Conservation (phyloP, 768 basidiomycete species). For the Suillus cothurnatus region DNA sequence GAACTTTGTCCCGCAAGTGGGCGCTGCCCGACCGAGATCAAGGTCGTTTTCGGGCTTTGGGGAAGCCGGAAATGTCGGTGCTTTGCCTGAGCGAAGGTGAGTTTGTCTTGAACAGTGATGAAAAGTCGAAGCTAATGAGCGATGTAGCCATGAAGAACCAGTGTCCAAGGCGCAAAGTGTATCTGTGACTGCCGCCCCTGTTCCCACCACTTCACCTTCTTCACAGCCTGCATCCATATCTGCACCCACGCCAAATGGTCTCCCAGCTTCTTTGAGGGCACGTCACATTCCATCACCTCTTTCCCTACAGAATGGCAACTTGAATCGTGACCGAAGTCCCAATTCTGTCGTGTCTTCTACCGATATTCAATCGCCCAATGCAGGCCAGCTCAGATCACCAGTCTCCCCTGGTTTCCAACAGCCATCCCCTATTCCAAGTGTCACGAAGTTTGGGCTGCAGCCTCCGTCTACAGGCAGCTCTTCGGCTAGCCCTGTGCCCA, state of each 20-base stretch:
- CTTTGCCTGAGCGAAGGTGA: slow-evolving; percentile 21
- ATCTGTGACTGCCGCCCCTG: background rate
- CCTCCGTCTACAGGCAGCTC: slow-evolving; percentile 4
- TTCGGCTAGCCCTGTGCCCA: slow-evolving; percentile 16
- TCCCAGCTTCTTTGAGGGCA: slow-evolving; percentile 26
- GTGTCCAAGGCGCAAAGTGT: slow-evolving; percentile 8
- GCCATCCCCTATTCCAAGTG: slow-evolving; percentile 4
- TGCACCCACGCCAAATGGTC: slow-evolving; percentile 8
- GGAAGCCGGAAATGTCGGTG: slow-evolving; percentile 22
- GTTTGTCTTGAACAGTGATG: slow-evolving; percentile 1
- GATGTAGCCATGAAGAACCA: slow-evolving; percentile 28
- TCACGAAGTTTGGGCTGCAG: slow-evolving; percentile 10
- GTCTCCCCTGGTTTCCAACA: slow-evolving; percentile 40
- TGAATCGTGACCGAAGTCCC: slow-evolving; percentile 9
- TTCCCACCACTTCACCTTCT: background rate
- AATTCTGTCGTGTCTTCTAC: slow-evolving; percentile 9
- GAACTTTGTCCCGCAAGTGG: slow-evolving; percentile 63
- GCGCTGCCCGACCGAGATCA: slow-evolving; percentile 56
- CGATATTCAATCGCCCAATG: slow-evolving; percentile 41
- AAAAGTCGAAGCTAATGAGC: slow-evolving; percentile 12
- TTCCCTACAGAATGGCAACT: slow-evolving; percentile 10
- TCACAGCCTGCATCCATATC: background rate
- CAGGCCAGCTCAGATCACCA: slow-evolving; percentile 32
- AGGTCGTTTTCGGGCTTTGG: slow-evolving; percentile 79
- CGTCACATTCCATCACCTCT: slow-evolving; percentile 24